Evolutionary conservation across 495 filamentous ascomycete genomes (phyloP), one percentile per base, ranked within the genome.

Genomic region (Aspergillus sclerotioniger): DNA sequence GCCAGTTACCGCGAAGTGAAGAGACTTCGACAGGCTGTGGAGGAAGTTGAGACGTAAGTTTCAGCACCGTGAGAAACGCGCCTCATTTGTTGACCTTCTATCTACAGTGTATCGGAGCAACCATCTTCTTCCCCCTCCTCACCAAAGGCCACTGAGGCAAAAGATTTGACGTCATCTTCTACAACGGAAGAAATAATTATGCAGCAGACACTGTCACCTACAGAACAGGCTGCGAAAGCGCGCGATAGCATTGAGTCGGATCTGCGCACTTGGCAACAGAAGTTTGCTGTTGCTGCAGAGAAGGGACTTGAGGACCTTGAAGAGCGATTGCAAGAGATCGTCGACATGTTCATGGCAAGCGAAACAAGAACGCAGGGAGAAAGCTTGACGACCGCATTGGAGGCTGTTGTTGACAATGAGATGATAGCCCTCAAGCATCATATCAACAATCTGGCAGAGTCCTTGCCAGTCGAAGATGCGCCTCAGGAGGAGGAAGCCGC

Each of bases 211-310:
- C 45, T 72, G 5, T 74, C 77, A 4, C 62, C 75, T 12, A 62
- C 72, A 32, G 68, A 81, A 56, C 65, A 82, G 33, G 72, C 71
- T 7, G 80, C 82, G 49, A 76, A 83, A 63, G 72, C 82, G 3
- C 84, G 85, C 8, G 82, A 87, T 63, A 86, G 84, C 35, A 86
- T 96, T 53, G 80, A 85, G 8, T 82, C 85, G 15, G 95, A 98
- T 70, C 80, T 99, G 37, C 73, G 82, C 48, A 75, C 79, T 37
- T 98, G 92, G 91, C 86, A 96, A 69, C 80, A 83, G 41, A 91
- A 94, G 62, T 98, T 97, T 70, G 80, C 87, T 20, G 84, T 84
- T 55, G 90, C 90, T 8, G 89, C 88, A 19, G 87, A 92, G 48
- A 89, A 92, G 64, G 91, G 90, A 8, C 80, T 89, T 29, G 84